phyloP scores from a whole-genome alignment of 139 green algal species.

The Limnomonas spitsbergensis region DNA sequence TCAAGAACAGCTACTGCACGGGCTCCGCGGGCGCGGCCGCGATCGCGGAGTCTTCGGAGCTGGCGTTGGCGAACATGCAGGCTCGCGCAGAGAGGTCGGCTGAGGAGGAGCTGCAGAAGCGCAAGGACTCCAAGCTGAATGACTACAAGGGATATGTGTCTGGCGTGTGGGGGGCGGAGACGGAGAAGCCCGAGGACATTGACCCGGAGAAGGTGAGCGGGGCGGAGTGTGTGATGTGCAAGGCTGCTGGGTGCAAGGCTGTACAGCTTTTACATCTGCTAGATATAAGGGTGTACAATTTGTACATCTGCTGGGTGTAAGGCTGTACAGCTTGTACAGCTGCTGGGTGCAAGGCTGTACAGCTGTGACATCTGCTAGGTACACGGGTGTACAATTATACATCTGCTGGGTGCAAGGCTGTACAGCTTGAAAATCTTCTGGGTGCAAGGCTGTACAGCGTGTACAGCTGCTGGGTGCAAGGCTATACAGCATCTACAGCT shows the following conservation, averaged over 20 bases:
- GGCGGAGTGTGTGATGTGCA: background rate
- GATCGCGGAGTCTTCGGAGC: conserved; percentile 38
- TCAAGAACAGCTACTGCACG: conserved; percentile 93
- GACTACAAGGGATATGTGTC: conserved; percentile 25
- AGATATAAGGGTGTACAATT: no score
- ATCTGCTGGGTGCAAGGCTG: no score
- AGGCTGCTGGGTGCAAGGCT: background rate
- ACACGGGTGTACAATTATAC: no score
- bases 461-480: no score
- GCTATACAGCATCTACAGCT: no score
- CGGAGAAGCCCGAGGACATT: conserved; percentile 38
- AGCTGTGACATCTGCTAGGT: no score
- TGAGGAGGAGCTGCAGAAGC: conserved; percentile 35
- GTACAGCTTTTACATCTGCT: no score
- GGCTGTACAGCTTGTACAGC: no score
- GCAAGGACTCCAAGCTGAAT: conserved; percentile 45
- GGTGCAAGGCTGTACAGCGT: no score
- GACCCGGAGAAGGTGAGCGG: conserved; percentile 9
- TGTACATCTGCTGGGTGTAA: no score
- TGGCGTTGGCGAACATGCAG: conserved; percentile 67
- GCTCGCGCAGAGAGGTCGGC: conserved; percentile 39
- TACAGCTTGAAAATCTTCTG: no score
- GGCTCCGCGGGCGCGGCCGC: conserved; percentile 43
- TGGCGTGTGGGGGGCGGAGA: conserved; percentile 41
- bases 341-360: no score